These are phyloP conservation scores for Diaporthe caulivora DNA, from an alignment of 2,329 filamentous ascomycete species.

Conservation along the genomic window DNA sequence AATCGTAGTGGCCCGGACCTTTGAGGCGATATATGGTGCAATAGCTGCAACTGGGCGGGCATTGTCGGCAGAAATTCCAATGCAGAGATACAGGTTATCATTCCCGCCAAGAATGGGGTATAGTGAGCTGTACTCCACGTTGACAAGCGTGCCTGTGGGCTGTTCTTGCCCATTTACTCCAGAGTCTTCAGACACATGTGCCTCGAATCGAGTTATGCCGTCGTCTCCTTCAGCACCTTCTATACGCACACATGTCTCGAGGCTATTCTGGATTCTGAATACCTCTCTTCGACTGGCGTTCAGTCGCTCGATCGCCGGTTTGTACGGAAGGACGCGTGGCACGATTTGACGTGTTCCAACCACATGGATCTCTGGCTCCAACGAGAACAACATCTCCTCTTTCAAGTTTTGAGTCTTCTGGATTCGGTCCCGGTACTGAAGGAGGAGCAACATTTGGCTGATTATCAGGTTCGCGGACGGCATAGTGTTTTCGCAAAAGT, in stretches of 20 bases:
- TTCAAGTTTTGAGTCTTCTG: not conserved
- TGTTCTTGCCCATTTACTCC: too few species aligned
- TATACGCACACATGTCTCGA: slow-evolving; percentile 48
- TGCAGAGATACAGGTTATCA: slow-evolving; percentile 47
- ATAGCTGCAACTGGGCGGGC: slow-evolving; percentile 31
- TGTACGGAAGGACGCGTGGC: slow-evolving; percentile 55
- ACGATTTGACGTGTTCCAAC: slow-evolving; percentile 50
- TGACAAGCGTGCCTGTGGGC: slow-evolving; percentile 40
- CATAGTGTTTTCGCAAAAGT: slow-evolving; percentile 43
- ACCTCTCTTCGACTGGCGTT: slow-evolving; percentile 55
- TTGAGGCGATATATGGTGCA: not conserved
- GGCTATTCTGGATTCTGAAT: slow-evolving; percentile 48
- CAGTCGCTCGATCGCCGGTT: slow-evolving; percentile 52
- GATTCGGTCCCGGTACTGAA: not conserved
- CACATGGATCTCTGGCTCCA: slow-evolving; percentile 55
- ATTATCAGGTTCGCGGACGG: not conserved
- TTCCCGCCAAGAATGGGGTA: slow-evolving; percentile 45
- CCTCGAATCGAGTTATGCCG: slow-evolving; percentile 43
- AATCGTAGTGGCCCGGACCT: not conserved
- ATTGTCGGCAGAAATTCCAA: slow-evolving; percentile 48
- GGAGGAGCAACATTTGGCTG: not conserved
- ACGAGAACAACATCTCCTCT: slow-evolving; percentile 42
- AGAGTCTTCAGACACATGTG: slow-evolving; percentile 1
- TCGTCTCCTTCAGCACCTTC: slow-evolving; percentile 31
- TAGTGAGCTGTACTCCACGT: slow-evolving; percentile 54